These are phyloP conservation scores for Botrytis squamosa DNA, from an alignment of 2,329 filamentous ascomycete species.

Conservation along the genomic window DNA sequence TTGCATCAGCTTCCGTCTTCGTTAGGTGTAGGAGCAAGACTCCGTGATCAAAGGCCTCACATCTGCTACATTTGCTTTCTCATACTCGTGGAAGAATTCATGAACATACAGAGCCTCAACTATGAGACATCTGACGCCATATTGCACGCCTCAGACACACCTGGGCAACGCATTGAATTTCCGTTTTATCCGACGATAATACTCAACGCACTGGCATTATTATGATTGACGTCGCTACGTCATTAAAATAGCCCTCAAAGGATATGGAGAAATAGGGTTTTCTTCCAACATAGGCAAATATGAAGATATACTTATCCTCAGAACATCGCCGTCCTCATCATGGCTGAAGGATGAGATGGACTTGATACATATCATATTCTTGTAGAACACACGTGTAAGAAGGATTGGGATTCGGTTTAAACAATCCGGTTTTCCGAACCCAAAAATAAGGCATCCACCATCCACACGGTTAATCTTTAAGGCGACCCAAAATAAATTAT, in stretches of 20 bases:
- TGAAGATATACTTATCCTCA: conserved; percentile 9
- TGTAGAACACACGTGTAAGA: neutral
- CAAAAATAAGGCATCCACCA: neutral
- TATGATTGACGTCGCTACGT: neutral
- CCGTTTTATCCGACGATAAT: conserved; percentile 7
- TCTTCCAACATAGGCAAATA: neutral
- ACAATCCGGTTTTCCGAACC: neutral
- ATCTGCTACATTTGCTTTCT: neutral
- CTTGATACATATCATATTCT: neutral
- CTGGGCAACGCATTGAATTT: neutral
- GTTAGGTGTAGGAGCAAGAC: neutral
- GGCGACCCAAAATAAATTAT: neutral
- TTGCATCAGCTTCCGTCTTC: neutral
- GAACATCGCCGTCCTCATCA: neutral
- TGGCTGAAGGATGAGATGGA: neutral
- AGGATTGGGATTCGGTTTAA: neutral
- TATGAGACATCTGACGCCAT: neutral
- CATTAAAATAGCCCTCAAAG: neutral
- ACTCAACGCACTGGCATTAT: neutral
- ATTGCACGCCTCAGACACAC: neutral
- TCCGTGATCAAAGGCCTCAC: neutral
- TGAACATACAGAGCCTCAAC: neutral
- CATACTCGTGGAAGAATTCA: neutral
- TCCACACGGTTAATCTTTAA: neutral
- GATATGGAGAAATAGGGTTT: neutral